Conservation (phyloP, 371 early-diverging fungal genomes). For the Mortierella sp. region DNA sequence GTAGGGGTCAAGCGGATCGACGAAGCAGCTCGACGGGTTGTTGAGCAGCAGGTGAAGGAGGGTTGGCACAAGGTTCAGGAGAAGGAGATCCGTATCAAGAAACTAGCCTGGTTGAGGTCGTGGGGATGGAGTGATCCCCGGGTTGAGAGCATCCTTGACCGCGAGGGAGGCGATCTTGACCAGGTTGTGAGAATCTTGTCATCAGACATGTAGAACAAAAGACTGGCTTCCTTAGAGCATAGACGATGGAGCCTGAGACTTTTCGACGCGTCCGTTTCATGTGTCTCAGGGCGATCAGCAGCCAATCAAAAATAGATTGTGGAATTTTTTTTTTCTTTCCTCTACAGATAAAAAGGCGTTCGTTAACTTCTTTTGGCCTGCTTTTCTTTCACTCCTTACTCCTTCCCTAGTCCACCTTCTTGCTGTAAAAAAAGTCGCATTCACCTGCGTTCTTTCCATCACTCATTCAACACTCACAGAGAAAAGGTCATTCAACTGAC, state of each 20-base stretch:
- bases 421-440: not conserved
- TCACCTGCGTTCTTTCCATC: not conserved
- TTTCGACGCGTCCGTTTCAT: not conserved
- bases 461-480: constrained; percentile 3
- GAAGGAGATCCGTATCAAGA: constrained; percentile 53
- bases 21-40: constrained; percentile 48
- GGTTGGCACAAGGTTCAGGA: constrained; percentile 57
- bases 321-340: not conserved
- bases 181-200: constrained; percentile 38
- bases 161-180: constrained; percentile 46
- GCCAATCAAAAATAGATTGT: constrained; percentile 3
- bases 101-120: constrained; percentile 53
- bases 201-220: constrained; percentile 8
- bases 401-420: not conserved
- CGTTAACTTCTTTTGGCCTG: no score
- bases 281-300: not conserved
- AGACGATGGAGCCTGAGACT: no score
- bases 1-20: constrained; percentile 70
- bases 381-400: not conserved
- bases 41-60: constrained; percentile 58
- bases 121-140: constrained; percentile 54
- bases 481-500: constrained; percentile 42
- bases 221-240: not conserved
- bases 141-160: constrained; percentile 43
- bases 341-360: not conserved